Base-by-base conservation (phyloP, 768 basidiomycete genomes). In the Royoungia palumana region DNA sequence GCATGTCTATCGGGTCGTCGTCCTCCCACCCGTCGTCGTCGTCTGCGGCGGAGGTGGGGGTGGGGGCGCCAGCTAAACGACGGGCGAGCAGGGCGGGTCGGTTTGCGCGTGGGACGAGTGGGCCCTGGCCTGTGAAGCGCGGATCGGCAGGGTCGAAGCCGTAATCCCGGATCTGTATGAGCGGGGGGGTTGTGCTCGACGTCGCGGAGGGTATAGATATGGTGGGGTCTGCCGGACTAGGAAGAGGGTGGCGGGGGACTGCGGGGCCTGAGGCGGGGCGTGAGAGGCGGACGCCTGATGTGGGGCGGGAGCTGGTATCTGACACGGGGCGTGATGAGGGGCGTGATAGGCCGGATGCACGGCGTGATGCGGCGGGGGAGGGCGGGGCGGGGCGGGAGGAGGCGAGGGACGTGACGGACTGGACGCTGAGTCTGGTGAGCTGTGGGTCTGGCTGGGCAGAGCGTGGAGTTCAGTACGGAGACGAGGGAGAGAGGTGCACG, bases 351-450 rank as follows among this genome's bases (percentile, higher is more conserved):
- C 61, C 59, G 11, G 76, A 75, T 41, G 66, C 44, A 49, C 70
- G 50, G 30, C 80, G 75, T 0, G 80, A 80, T 5, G 72, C 47
- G 0, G 72, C 78, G 14, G 82, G 83, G 2, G 81, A 83, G 5
- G 78, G 78, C 0, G 83, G 83, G 0, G 83, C 83, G 28, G 81
- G 82, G 5, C 83, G 79, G 1, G 74, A 75, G 12, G 76, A 75
- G 1, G 70, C 71, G 52, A 71, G 76, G 42, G 65, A 72, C 38
- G 40, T 62, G 11, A 53, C 46, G 7, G 64, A 66, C 16, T 59
- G 62, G 0, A 53, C 49, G 49, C 64, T 64, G 12, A 64, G 47
- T 6, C 62, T 55, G 51, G 54, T 51, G 27, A 53, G 19, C 17
- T 49, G 34, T 24, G 9, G 14, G 24, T 42, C 43, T 2, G 49